A percentile compares a stretch with the other conserved stretches of the same genome.
Conservation (phyloP, 805 yeast species). For the Cyberlindnera saturnus region DNA sequence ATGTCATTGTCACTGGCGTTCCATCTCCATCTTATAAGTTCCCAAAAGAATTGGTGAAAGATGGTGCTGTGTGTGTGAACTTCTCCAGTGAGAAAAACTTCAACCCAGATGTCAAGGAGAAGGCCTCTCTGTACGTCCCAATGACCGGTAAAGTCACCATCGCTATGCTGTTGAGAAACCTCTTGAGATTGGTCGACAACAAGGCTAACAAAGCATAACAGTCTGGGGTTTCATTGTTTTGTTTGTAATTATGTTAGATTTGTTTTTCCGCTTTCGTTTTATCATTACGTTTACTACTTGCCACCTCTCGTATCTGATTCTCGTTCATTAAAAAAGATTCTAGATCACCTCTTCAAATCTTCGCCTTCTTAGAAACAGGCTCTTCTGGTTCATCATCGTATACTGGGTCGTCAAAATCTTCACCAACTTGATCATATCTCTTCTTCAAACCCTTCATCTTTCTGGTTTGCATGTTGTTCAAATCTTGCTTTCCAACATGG, state of each 20-base stretch:
- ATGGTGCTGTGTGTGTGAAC: conserved; percentile 89
- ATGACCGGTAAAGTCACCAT: conserved; percentile 95
- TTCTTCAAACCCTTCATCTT: conserved; percentile 97
- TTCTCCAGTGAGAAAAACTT: conserved; percentile 89
- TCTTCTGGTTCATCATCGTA: conserved; percentile 35
- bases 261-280: neutral
- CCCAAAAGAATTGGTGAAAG: conserved; percentile 70
- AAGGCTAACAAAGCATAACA: conserved; percentile 20
- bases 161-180: conserved; percentile 85
- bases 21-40: conserved; percentile 81
- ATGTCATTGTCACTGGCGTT: conserved; percentile 94
- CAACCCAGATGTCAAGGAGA: conserved; percentile 70
- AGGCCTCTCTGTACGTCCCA: conserved; percentile 91
- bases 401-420: conserved; percentile 44
- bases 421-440: conserved; percentile 66
- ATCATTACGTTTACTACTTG: too few relatives aligned
- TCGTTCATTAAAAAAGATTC: neutral
- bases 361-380: conserved; percentile 28
- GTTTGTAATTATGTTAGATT: neutral
- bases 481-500: conserved; percentile 94
- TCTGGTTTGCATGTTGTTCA: conserved; percentile 85
- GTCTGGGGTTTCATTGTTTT: neutral
- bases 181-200: conserved; percentile 76
- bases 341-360: conserved; percentile 6
- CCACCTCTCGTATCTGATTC: neutral